Conservation (phyloP, 2,329 filamentous ascomycete species). For the Cladosporium velox region DNA sequence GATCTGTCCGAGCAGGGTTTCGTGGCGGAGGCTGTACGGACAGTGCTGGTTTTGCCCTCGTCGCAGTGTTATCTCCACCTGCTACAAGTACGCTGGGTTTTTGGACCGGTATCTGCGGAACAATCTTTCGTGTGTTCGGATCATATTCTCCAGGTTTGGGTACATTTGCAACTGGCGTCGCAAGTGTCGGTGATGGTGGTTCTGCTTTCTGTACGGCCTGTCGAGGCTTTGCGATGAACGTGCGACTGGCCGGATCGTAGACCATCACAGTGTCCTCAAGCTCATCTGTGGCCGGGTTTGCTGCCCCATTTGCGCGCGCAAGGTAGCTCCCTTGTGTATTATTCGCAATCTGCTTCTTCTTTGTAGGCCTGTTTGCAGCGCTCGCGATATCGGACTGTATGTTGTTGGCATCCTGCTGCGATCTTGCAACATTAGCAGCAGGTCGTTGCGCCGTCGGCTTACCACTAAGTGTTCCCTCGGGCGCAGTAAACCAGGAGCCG, state of each 20-base stretch:
- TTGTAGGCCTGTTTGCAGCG: slow-evolving; percentile 26
- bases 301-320: slow-evolving; percentile 20
- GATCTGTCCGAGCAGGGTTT: slow-evolving; percentile 35
- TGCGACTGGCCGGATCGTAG: slow-evolving; percentile 35
- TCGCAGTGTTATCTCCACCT: slow-evolving; percentile 1
- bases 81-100: slow-evolving; percentile 13
- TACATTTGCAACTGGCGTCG: slow-evolving; percentile 20
- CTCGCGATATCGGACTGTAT: slow-evolving; percentile 17
- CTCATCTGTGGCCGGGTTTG: slow-evolving; percentile 17
- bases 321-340: slow-evolving; percentile 22
- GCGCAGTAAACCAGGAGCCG: slow-evolving; percentile 61
- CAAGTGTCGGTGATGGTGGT: slow-evolving; percentile 24
- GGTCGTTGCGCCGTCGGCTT: slow-evolving; percentile 14
- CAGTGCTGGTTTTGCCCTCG: slow-evolving; percentile 7
- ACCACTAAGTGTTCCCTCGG: slow-evolving; percentile 56
- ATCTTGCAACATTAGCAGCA: background rate
- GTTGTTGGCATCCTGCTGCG: slow-evolving; percentile 15
- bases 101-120: slow-evolving; percentile 23
- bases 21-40: slow-evolving; percentile 33
- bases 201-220: slow-evolving; percentile 22
- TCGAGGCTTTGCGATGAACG: slow-evolving; percentile 32
- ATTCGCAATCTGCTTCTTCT: slow-evolving; percentile 18
- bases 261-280: slow-evolving; percentile 34
- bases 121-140: slow-evolving; percentile 35
- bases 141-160: slow-evolving; percentile 33